Percentiles rank a stretch among this genome's conserved stretches.
phyloP scores from a whole-genome alignment of 73 alveolate species.

The Stentor coeruleus region DNA sequence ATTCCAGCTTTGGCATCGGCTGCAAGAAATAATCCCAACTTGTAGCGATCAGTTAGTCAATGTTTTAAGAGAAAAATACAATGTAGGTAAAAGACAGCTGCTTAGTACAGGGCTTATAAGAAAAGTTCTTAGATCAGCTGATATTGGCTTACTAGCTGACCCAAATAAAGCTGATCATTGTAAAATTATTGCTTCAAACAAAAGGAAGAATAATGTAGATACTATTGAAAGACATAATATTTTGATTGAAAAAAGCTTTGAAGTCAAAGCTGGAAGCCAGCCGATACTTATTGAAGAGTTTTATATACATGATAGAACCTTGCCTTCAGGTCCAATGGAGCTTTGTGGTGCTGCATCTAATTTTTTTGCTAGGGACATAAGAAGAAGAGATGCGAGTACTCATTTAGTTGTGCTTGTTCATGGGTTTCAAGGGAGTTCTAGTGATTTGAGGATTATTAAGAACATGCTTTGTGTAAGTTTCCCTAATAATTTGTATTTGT shows the following conservation, averaged over 20 bases:
- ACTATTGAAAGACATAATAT: no score
- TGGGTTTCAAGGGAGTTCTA: conserved; percentile 97
- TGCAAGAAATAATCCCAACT: not conserved
- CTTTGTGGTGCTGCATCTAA: not conserved
- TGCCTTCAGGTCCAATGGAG: conserved; percentile 6
- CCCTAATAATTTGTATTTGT: conserved; percentile 86
- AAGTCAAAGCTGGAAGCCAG: not conserved
- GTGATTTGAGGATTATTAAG: conserved; percentile 88
- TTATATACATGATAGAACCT: not conserved
- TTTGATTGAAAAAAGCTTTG: not conserved
- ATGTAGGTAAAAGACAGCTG: conserved; percentile 1
- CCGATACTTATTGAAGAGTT: conserved; percentile 17
- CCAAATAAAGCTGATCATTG: not conserved
- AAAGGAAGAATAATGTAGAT: not conserved
- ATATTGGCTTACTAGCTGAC: conserved; percentile 41
- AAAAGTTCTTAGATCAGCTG: conserved; percentile 37
- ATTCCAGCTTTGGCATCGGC: conserved; percentile 29
- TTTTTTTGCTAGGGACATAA: not conserved
- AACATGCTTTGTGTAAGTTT: conserved; percentile 80
- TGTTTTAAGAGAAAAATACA: not conserved
- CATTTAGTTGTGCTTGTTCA: conserved; percentile 95
- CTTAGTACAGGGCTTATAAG: conserved; percentile 9
- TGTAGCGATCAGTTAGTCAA: not conserved
- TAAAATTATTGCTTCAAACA: not conserved
- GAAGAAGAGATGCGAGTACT: not conserved